These are phyloP conservation scores for Pseudocercospora pini-densiflorae DNA, from an alignment of 2,329 filamentous ascomycete species.

Conservation along the genomic window DNA sequence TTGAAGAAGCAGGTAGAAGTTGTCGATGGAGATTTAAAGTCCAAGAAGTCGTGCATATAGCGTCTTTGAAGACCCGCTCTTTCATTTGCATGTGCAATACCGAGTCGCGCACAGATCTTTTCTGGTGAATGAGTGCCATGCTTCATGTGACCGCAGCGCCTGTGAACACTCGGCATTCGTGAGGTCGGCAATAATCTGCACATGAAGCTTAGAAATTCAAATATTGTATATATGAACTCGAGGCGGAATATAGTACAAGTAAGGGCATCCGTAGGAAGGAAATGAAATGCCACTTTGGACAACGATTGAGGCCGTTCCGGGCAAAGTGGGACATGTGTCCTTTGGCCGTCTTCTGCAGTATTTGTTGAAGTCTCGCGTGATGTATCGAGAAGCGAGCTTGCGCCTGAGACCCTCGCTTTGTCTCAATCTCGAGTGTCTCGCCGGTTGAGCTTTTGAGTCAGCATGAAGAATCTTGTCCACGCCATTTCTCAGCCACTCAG, in stretches of 20 bases:
- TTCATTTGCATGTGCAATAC: too few relatives aligned
- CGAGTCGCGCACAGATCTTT: too few relatives aligned
- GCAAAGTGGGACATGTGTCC: not conserved
- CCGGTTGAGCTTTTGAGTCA: not conserved
- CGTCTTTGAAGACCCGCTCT: too few relatives aligned
- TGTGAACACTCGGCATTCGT: too few relatives aligned
- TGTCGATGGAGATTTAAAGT: too few relatives aligned
- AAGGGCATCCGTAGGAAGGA: not conserved
- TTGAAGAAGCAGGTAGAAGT: too few relatives aligned
- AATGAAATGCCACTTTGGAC: not conserved
- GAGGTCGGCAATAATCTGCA: not conserved
- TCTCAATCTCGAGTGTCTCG: not conserved
- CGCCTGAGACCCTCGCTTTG: not conserved
- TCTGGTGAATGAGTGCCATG: too few relatives aligned
- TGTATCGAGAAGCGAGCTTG: not conserved
- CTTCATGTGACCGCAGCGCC: too few relatives aligned
- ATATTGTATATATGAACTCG: not conserved
- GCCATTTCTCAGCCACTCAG: not conserved
- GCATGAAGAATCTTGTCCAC: too few relatives aligned
- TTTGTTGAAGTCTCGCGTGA: not conserved
- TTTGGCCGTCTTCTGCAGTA: not conserved
- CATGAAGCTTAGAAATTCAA: not conserved
- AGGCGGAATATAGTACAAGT: not conserved
- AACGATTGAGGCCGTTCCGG: not conserved
- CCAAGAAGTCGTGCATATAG: too few relatives aligned